Conservation (phyloP, 805 yeast genomes). For the Yarrowia divulgata region DNA sequence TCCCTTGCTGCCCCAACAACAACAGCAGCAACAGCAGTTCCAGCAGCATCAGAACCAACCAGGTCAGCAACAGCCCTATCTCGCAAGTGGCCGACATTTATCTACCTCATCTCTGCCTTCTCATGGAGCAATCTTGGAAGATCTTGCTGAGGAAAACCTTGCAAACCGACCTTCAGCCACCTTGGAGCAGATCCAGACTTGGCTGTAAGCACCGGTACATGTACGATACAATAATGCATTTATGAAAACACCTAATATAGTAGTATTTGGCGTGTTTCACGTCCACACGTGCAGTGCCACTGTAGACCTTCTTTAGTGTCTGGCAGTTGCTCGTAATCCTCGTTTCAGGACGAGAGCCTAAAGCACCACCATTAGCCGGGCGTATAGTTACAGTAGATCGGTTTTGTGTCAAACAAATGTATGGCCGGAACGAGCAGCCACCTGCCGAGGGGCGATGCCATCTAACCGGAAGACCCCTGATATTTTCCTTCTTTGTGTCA, state of each 20-base stretch:
- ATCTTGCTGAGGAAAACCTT: slow-evolving; percentile 40
- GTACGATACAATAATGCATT: slow-evolving; percentile 23
- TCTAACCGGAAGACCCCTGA: not conserved
- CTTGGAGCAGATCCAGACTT: slow-evolving; percentile 4
- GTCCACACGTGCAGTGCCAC: not conserved
- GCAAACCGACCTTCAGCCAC: not conserved
- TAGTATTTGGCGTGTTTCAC: too few relatives aligned
- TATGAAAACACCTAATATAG: not conserved
- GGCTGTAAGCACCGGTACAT: not conserved
- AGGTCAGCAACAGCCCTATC: slow-evolving; percentile 5
- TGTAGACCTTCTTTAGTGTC: not conserved
- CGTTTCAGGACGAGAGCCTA: not conserved
- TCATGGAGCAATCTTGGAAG: slow-evolving; percentile 40
- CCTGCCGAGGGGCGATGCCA: too few relatives aligned
- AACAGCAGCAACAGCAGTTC: slow-evolving; percentile 11
- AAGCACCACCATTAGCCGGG: too few relatives aligned
- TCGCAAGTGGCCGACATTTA: slow-evolving; percentile 14
- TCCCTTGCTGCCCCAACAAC: slow-evolving; percentile 35
- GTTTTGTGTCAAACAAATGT: too few relatives aligned
- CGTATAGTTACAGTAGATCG: too few relatives aligned
- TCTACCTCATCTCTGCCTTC: slow-evolving; percentile 35
- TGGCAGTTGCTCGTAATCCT: too few relatives aligned
- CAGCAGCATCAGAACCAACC: not conserved
- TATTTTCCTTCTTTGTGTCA: not conserved
- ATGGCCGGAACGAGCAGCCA: too few relatives aligned